phyloP scores from a whole-genome alignment of 805 yeast genomes.

The Candida ortonii region DNA sequence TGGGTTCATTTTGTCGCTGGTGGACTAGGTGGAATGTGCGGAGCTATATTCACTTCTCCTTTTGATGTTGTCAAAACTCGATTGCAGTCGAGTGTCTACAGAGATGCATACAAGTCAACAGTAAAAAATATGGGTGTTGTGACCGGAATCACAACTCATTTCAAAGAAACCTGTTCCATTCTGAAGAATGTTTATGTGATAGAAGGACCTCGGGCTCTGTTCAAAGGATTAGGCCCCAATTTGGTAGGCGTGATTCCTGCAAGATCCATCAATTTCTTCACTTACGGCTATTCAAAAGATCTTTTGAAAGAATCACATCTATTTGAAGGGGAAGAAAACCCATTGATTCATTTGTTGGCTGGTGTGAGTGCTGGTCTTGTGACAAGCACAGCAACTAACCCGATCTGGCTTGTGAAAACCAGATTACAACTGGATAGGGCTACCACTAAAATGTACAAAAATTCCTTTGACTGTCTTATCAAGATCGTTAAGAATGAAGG shows the following conservation, averaged over 20 bases:
- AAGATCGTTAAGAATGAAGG: constrained; percentile 78
- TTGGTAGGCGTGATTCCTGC: constrained; percentile 98
- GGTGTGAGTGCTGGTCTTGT: constrained; percentile 92
- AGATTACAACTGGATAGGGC: constrained; percentile 87
- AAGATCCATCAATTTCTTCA: constrained; percentile 91
- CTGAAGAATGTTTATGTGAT: constrained; percentile 60
- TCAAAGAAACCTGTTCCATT: constrained; percentile 77
- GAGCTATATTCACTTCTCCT: constrained; percentile 92
- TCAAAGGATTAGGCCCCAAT: constrained; percentile 95
- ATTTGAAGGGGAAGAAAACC: constrained; percentile 72
- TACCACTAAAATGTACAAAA: constrained; percentile 59
- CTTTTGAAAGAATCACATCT: constrained; percentile 55
- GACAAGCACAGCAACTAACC: constrained; percentile 95
- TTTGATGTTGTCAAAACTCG: constrained; percentile 95
- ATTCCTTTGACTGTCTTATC: constrained; percentile 79
- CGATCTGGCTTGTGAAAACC: constrained; percentile 96
- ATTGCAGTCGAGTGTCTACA: constrained; percentile 83
- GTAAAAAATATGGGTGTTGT: constrained; percentile 29
- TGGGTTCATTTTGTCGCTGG: constrained; percentile 90
- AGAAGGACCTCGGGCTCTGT: constrained; percentile 85
- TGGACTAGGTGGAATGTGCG: constrained; percentile 96
- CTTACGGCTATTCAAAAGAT: constrained; percentile 92
- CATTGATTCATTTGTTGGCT: constrained; percentile 81
- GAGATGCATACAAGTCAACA: constrained; percentile 45
- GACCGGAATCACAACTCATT: constrained; percentile 50